Base-by-base conservation (phyloP, 2,329 filamentous ascomycete genomes). In the Periconia macrospinosa region DNA sequence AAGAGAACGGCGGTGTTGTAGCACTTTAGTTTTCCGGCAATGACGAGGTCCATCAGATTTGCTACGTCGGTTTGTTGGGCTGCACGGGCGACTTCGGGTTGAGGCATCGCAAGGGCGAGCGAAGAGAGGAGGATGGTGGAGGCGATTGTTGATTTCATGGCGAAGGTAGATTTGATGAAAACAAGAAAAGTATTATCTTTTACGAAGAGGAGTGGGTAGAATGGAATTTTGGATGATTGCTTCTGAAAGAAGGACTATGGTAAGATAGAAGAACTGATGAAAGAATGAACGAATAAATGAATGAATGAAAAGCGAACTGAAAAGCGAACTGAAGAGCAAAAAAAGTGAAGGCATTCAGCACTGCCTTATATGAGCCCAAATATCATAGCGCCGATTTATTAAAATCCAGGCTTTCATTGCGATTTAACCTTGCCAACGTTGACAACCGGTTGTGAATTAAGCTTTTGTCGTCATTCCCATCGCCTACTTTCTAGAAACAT, bases 31-130 rank as follows among this genome's bases (percentile, higher is more conserved):
- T 10, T 33, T 11, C 53, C 53, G n/a, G 30, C 27, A 30, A 54
- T 51, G 20, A 56, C 50, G 18, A 49, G 48, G 44, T 54, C 50
- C 51, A 58, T 56, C 23, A 45, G 52, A 33, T 35, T 44, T 20
- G 50, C 49, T 14, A 53, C 50, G 35, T 52, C 49, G 17, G n/a
- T 18, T 20, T 27, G 19, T n/a, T 20, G 20, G 2, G 43, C 23
- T 6, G 43, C 17, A 13, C 14, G 20, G 6, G 20, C 19, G 19
- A 23, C 20, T 17, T 15, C 17, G 23, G 14, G 18, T 9, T 23
- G 13, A 2, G 43, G 43, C 20, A 23, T 45, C 27, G 43, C 43
- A 45, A 45, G 6, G 6, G 43, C 23, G 23, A 45, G 27, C 14
- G 43, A 45, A 20, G 43, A 23, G 23, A 45, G 17, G 6, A 45